A percentile compares a stretch with the other conserved stretches of the same genome.
Evolutionary conservation across 2,329 filamentous ascomycete genomes (phyloP).

Genomic region (Calonectria hawksworthii): DNA sequence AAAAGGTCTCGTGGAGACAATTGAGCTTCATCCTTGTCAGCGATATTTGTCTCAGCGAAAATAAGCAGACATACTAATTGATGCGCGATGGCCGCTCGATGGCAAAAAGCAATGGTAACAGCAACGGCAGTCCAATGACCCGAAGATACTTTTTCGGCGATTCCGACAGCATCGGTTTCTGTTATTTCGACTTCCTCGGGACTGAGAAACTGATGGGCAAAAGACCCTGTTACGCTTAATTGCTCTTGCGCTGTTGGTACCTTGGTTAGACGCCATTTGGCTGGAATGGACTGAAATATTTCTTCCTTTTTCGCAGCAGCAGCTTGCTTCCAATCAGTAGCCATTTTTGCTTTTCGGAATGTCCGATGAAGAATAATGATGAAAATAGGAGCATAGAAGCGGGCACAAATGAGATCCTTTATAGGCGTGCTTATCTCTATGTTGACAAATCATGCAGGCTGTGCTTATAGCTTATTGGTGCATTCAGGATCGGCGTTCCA

Average conservation of each 20-base stretch:
- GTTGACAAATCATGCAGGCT: background rate
- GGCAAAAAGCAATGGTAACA: background rate
- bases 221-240: background rate
- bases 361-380: background rate
- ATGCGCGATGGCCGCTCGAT: background rate
- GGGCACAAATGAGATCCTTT: background rate
- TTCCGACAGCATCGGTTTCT: background rate
- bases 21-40: background rate
- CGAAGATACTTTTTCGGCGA: background rate
- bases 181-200: background rate
- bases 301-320: background rate
- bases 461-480: background rate
- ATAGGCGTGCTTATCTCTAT: background rate
- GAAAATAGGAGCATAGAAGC: background rate
- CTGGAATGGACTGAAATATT: background rate
- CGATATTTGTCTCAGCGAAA: background rate
- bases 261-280: background rate
- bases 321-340: background rate
- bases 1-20: background rate
- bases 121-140: background rate
- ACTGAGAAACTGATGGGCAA: background rate
- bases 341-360: background rate
- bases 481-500: background rate
- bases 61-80: background rate
- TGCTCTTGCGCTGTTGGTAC: background rate